Base-by-base conservation (phyloP, 2,329 filamentous ascomycete species). In the Zymoseptoria ardabiliae region DNA sequence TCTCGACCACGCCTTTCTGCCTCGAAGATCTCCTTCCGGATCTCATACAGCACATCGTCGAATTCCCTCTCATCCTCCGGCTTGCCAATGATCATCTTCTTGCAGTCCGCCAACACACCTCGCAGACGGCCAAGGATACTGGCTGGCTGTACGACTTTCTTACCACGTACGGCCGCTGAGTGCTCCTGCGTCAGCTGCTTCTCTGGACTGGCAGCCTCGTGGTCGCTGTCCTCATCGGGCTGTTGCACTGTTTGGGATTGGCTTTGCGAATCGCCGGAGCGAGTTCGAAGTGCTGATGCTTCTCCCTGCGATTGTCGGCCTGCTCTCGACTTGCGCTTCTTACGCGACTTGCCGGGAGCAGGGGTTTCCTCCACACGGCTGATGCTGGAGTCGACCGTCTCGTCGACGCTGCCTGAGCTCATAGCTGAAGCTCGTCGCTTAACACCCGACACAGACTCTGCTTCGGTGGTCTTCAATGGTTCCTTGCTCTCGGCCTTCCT, bases 41-140 rank as follows among this genome's bases (percentile, higher is more conserved):
- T 84, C 71, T 93, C 88, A 77, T 92, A 90, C 70, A 94, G 79
- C 67, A 90, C 76, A 70, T 92, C 87, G 69, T 94, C 90, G 65
- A 94, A 80, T 70, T 87, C 81, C 60, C 85, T 81, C 56, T 91
- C 83, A 55, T 91, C 83, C 61, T 90, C 85, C 10, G 82, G 78
- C 10, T 83, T 80, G 17, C 84, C 84, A 50, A 95, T 74, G 17
- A 82, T 78, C 21, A 85, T 78, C 25, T 75, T 76, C 57, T 80
- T 82, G 59, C 91, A 77, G 63, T 85, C 80, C 20, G 79, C 77
- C 22, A 94, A 73, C 0, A 88, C 77, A 20, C 75, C 76, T 62
- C 75, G 79, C 50, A 88, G 78, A 45, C 80, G 77, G 60, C 72
- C 73, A 61, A 85, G 77, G 60, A 89, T 85, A 64, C 74, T 76